Base-by-base conservation (phyloP, 345 rosid genomes). In the Capsella bursapastoris region DNA sequence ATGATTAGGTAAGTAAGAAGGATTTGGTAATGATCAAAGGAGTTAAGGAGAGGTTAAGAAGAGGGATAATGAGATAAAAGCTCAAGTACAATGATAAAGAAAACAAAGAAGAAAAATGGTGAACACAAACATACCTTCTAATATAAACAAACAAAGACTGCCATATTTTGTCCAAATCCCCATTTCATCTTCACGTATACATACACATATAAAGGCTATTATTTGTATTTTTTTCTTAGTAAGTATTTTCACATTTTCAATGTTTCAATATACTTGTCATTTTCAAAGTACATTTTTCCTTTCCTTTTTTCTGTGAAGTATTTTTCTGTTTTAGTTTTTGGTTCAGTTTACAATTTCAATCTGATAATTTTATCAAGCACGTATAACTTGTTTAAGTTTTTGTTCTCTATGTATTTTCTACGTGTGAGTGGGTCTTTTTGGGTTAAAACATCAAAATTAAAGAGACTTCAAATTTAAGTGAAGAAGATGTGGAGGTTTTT, bases 21-120 rank as follows among this genome's bases (percentile, higher is more conserved):
- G 59, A 66, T 74, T 74, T 47, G 52, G 72, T 66, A 45, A 74
- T 74, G 78, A 74, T 74, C 66, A 73, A 15, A 65, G 71, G 47
- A 56, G 28, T 45, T 22, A 45, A 45, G 37, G 27, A 65, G 25
- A 37, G 51, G 56, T 32, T 53, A 34, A 25, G 14, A 10, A 49
- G 56, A 14, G 27, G 27, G 32, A 64, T 41, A 73, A 73, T 44
- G 71, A 64, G 65, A 73, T 55, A 64, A 64, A 57, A 66, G 72
- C 78, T 45, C 72, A 56, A 65, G 59, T 65, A 73, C 78, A 73
- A 65, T 73, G 58, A 47, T 57, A 73, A 57, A 65, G 78, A 74
- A 65, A 74, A 74, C 78, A 74, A 74, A 66, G 51, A 74, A 28
- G 78, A 74, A 47, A 37, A 57, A 13, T 31, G 59, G 32, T 48